phyloP scores from a whole-genome alignment of 331 rosid genomes.

The Spiraea crenata region DNA sequence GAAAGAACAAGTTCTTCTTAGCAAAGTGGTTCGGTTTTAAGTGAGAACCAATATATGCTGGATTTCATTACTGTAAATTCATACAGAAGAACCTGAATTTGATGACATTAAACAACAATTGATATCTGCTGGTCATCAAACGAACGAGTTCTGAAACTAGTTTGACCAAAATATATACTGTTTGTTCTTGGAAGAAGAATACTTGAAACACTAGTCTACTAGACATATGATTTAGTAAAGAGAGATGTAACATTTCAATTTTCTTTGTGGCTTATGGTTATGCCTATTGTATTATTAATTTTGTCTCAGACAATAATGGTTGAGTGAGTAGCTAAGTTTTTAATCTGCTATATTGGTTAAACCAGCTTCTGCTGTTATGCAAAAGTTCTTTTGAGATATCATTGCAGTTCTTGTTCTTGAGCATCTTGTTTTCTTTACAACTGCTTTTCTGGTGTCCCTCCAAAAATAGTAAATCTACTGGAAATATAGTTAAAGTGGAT shows the following conservation, averaged over 20 bases:
- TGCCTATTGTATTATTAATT: slow-evolving; percentile 21
- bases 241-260: slow-evolving; percentile 5
- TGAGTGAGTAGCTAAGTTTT: slow-evolving; percentile 1
- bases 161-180: neutral
- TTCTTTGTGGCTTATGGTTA: neutral
- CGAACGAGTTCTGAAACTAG: neutral
- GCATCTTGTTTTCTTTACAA: slow-evolving; percentile 17
- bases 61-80: slow-evolving; percentile 21
- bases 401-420: slow-evolving; percentile 21
- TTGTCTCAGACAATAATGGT: slow-evolving; percentile 17
- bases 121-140: slow-evolving; percentile 19
- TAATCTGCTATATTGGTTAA: slow-evolving; percentile 10
- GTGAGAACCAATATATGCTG: slow-evolving; percentile 28
- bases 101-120: slow-evolving; percentile 4
- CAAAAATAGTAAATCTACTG: neutral
- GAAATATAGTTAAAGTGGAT: neutral
- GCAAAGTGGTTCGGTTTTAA: slow-evolving; percentile 89
- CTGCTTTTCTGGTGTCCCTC: neutral
- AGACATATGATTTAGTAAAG: neutral
- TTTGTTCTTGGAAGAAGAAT: slow-evolving; percentile 10
- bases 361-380: slow-evolving; percentile 10
- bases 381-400: slow-evolving; percentile 16
- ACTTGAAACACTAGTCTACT: neutral
- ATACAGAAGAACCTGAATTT: slow-evolving; percentile 23
- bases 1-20: slow-evolving; percentile 70